phyloP scores from a whole-genome alignment of 345 rosid species.

The Hirschfeldia incana region DNA sequence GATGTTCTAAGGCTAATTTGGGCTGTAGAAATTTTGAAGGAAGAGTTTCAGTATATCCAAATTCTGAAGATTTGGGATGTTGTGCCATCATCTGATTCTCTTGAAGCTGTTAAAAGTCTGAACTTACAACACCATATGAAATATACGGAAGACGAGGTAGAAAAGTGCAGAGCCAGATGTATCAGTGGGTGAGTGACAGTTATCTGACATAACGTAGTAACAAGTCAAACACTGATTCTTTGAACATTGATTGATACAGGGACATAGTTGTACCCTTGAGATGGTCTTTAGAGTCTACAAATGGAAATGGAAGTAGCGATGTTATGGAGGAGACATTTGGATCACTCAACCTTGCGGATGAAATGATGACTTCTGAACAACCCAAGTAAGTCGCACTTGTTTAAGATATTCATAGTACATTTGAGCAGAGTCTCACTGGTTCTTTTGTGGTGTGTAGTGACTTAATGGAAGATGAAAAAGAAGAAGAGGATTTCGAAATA shows the following conservation, averaged over 20 bases:
- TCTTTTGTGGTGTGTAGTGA: conserved; percentile 12
- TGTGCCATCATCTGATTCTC: conserved; percentile 20
- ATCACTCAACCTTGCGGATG: conserved; percentile 15
- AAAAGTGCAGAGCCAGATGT: conserved; percentile 24
- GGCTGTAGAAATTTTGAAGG: conserved; percentile 39
- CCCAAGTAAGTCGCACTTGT: conserved; percentile 18
- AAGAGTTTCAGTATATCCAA: conserved; percentile 28
- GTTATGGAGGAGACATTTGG: conserved; percentile 1
- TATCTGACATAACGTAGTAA: background rate
- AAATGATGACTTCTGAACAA: conserved; percentile 1
- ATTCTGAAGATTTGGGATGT: conserved; percentile 44
- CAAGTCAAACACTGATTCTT: background rate
- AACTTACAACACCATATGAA: background rate
- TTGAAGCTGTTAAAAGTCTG: conserved; percentile 18
- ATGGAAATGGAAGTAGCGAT: background rate
- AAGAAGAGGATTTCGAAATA: conserved; percentile 15
- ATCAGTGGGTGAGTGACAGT: conserved; percentile 24
- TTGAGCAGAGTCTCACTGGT: background rate
- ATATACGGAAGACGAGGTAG: conserved; percentile 5
- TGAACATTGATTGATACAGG: background rate
- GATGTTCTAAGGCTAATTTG: conserved; percentile 30
- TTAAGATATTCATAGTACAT: background rate
- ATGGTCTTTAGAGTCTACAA: conserved; percentile 19
- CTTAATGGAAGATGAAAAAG: conserved; percentile 8
- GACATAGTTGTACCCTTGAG: conserved; percentile 20